Base-by-base conservation (phyloP, 2,329 filamentous ascomycete genomes). In the Colletotrichum salicis region DNA sequence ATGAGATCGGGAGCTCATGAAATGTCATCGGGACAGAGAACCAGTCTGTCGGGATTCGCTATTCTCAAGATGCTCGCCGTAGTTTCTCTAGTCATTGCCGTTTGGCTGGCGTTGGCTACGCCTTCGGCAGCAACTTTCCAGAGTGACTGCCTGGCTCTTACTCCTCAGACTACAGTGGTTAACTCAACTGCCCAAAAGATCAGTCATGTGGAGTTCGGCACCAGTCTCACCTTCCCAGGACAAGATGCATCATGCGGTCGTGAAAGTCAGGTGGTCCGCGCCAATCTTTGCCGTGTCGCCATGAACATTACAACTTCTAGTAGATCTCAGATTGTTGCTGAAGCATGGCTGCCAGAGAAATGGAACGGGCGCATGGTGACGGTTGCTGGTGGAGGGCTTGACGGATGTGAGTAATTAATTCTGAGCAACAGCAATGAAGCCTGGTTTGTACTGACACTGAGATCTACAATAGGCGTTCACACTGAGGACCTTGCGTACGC, bases 351-450 rank as follows among this genome's bases (percentile, higher is more conserved):
- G 48, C 86, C 86, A 0, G 75, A 79, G 45, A 71, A 77, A 37
- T 88, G 86, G 79, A 71, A 84, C 1, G 81, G 83, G 1, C 83
- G 86, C 0, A 83, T 86, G 71, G 73, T 88, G 51, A 83, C 81
- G 29, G 85, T 84, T 0, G 86, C 85, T 1, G 87, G 87, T 55
- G 85, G 85, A 4, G 86, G 86, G 2, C 76, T 87, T 13, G 81
- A 82, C 51, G 86, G 86, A 22, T 86, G 86, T 78, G 24, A 60
- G 75, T 60, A n/a, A 15, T 8, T 11, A 27, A 59, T 2, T 45
- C 55, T 19, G 2, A 2, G 35, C 27, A 29, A 61, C n/a, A 3
- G 8, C 19, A 8, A 10, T 24, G 3, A 58, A 5, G 3, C 1
- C 4, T 5, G 2, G n/a, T 7, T 31, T 5, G 2, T 70, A 13